Evolutionary conservation across 371 early-diverging fungal species (phyloP), one percentile per base, ranked within the genome.

Genomic region (Rhizoclosmatium hyalinum): DNA sequence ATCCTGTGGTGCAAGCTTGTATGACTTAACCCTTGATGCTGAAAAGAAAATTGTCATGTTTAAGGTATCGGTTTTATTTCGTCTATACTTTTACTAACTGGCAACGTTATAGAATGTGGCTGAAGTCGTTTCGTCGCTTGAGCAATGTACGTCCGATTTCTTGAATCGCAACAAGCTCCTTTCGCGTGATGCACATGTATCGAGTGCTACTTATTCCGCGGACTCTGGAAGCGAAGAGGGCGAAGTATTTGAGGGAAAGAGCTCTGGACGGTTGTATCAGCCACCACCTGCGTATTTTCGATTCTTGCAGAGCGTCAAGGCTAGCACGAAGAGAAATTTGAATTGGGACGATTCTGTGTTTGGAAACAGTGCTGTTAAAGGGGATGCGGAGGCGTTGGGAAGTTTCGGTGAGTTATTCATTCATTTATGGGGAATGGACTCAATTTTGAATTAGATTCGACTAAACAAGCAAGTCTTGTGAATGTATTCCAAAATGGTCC

Each of bases 1-100:
- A 14, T 73, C 63, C 3, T 85, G 86, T 53, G 84, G 84, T 1
- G 55, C 78, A 5, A 74, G 66, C 14, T 65, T 67, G 41, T 88
- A 82, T 72, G 88, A 92, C 53, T 77, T 90, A 3, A 81, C 81
- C 17, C 68, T 80, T 19, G 88, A 88, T 71, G 84, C 88, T 0
- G 54, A 79, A 12, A 88, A 88, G 62, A 80, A 70, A 19, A 76
- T 74, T 3, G 82, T 86, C 3, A 78, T 80, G 32, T 88, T 88
- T 68, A 62, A 78, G 79, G 87, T 85, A 68, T 39, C 41, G 2
- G 4, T 45, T 43, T 14, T 4, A 24, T 56, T 42, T 46, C 4
- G 56, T 56, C 54, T 45, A 43, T 1, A 24, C 24, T 24, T 24
- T 24, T 24, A 24, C 24, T 24, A 24, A 24, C 24, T 24, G 24